Evolutionary conservation across 768 basidiomycete species (phyloP).

Genomic region (Cubamyces sp.): DNA sequence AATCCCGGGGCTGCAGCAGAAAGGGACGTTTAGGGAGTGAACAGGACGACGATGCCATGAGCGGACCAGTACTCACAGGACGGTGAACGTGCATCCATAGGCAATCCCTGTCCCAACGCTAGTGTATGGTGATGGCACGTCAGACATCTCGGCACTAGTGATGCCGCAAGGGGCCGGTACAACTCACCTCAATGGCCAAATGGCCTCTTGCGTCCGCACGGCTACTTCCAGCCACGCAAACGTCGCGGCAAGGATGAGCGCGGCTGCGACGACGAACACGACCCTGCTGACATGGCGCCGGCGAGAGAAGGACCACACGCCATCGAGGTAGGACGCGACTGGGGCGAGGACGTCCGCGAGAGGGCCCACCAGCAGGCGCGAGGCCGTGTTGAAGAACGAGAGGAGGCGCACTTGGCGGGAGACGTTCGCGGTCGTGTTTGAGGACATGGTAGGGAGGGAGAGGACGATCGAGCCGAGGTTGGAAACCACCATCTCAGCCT

Average conservation of each 20-base stretch:
- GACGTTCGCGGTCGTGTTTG: conserved; percentile 30
- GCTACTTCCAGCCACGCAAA: conserved; percentile 59
- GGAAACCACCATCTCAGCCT: conserved; percentile 84
- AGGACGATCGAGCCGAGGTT: conserved; percentile 80
- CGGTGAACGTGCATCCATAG: conserved; percentile 73
- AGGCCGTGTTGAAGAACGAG: conserved; percentile 71
- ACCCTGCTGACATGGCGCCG: conserved; percentile 65
- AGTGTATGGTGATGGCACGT: conserved; percentile 28
- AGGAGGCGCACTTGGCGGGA: conserved; percentile 71
- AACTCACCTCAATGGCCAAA: conserved; percentile 75
- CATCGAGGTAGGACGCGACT: conserved; percentile 47
- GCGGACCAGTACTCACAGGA: conserved; percentile 56
- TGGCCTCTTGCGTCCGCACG: conserved; percentile 49
- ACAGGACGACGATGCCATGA: neutral
- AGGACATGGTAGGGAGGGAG: conserved; percentile 51
- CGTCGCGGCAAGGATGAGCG: conserved; percentile 51
- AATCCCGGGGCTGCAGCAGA: conserved; percentile 60
- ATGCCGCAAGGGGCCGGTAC: neutral
- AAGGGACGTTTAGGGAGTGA: neutral
- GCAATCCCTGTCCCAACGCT: conserved; percentile 66
- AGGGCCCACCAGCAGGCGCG: conserved; percentile 68
- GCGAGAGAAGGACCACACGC: conserved; percentile 41
- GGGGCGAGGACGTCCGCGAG: conserved; percentile 78
- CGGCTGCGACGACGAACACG: conserved; percentile 56
- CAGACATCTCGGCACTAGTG: too few species aligned